Evolutionary conservation across 352 stramenopile species (phyloP).

Genomic region (Phytopythium oedochilum): DNA sequence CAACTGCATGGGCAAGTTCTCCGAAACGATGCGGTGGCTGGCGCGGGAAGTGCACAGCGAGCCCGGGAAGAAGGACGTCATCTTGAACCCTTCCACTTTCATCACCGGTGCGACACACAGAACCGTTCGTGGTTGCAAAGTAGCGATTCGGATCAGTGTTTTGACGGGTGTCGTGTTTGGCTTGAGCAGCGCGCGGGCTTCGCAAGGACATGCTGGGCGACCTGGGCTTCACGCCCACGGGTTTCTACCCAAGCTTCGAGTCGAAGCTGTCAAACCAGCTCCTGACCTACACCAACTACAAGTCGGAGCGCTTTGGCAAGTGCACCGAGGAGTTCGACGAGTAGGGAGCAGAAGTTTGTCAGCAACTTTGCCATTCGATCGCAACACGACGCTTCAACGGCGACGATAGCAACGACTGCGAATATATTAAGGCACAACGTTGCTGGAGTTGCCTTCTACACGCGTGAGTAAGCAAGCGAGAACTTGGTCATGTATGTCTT

Average conservation of each 20-base stretch:
- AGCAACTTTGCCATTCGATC: too few species aligned
- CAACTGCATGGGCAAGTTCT: slow-evolving; percentile 57
- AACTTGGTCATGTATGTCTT: neutral
- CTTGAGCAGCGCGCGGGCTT: slow-evolving; percentile 30
- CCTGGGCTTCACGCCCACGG: slow-evolving; percentile 37
- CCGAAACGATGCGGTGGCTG: slow-evolving; percentile 49
- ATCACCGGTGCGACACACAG: slow-evolving; percentile 47
- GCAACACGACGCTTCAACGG: too few species aligned
- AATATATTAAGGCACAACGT: neutral
- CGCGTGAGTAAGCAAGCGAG: neutral
- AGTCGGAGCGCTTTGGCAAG: slow-evolving; percentile 34
- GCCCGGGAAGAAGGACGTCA: slow-evolving; percentile 26
- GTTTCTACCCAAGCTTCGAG: slow-evolving; percentile 43
- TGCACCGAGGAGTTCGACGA: slow-evolving; percentile 36
- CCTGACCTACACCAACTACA: slow-evolving; percentile 57
- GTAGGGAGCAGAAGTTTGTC: too few species aligned
- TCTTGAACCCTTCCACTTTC: slow-evolving; percentile 42
- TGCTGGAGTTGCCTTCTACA: neutral
- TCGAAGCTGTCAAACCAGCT: slow-evolving; percentile 64
- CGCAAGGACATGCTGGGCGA: slow-evolving; percentile 47
- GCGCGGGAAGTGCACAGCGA: slow-evolving; percentile 27
- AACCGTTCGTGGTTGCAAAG: neutral
- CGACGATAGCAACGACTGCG: too few species aligned
- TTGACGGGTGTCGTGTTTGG: neutral
- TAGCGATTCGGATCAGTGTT: slow-evolving; percentile 3